These are phyloP conservation scores for Xanthoceras sorbifolium DNA, from an alignment of 345 rosid species.

Conservation along the genomic window DNA sequence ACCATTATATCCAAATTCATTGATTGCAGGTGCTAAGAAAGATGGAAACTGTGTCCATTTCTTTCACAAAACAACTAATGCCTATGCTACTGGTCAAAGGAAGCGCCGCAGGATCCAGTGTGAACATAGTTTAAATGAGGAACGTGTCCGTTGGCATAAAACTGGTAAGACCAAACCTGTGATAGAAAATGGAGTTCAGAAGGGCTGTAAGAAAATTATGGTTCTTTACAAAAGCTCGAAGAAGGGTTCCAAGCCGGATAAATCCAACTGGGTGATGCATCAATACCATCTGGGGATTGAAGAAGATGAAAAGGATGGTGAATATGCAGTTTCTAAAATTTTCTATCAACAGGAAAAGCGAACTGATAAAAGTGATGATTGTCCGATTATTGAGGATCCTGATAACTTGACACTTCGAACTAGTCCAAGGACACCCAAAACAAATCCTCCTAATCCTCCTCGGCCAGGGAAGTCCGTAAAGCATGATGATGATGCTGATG, in stretches of 20 bases:
- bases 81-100: conserved; percentile 87
- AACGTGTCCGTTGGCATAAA: conserved; percentile 94
- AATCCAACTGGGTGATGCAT: conserved; percentile 86
- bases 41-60: conserved; percentile 83
- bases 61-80: conserved; percentile 76
- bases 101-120: conserved; percentile 81
- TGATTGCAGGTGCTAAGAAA: conserved; percentile 69
- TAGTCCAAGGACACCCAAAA: conserved; percentile 73
- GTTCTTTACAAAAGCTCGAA: conserved; percentile 78
- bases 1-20: conserved; percentile 6
- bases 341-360: conserved; percentile 62
- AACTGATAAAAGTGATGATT: conserved; percentile 33
- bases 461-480: conserved; percentile 32
- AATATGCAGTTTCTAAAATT: conserved; percentile 77
- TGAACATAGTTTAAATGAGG: conserved; percentile 42
- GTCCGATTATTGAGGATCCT: conserved; percentile 32
- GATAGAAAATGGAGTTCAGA: conserved; percentile 56
- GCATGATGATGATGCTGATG: conserved; percentile 34
- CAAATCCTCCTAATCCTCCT: conserved; percentile 63
- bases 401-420: conserved; percentile 42
- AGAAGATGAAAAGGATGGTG: conserved; percentile 70
- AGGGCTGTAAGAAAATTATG: conserved; percentile 91
- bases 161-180: conserved; percentile 85
- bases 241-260: conserved; percentile 70
- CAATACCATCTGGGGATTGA: conserved; percentile 86